A percentile compares a stretch with the other conserved stretches of the same genome.
phyloP scores from a whole-genome alignment of 2,329 filamentous ascomycete genomes.

The Colletotrichum falcatum region DNA sequence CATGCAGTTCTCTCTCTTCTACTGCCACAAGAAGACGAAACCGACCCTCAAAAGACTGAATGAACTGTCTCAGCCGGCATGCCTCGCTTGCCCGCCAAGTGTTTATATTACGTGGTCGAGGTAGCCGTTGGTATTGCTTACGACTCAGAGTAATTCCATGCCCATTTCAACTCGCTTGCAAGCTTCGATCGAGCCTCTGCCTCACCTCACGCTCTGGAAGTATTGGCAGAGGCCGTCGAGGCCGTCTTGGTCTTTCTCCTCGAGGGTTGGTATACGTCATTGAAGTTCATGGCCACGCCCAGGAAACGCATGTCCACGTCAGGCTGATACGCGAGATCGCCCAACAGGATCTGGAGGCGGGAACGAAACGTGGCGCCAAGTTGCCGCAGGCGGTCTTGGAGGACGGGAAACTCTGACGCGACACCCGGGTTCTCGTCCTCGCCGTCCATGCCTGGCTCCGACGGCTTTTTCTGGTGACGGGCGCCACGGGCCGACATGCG shows the following conservation, averaged over 20 bases:
- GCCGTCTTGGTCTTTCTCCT: conserved; percentile 68
- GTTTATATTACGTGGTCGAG: not conserved
- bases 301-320: conserved; percentile 97
- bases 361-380: conserved; percentile 82
- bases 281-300: conserved; percentile 98
- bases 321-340: conserved; percentile 91
- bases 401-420: conserved; percentile 74
- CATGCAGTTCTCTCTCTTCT: not conserved
- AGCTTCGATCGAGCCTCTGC: not conserved
- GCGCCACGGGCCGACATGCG: conserved; percentile 71
- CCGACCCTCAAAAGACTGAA: not conserved
- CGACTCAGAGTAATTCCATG: not conserved
- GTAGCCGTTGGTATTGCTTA: not conserved
- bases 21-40: not conserved
- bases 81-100: conserved; percentile 11
- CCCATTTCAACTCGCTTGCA: not conserved
- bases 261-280: conserved; percentile 90
- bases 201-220: conserved; percentile 27
- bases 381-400: conserved; percentile 79
- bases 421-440: conserved; percentile 54
- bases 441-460: conserved; percentile 38
- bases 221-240: conserved; percentile 33
- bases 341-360: conserved; percentile 83
- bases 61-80: not conserved
- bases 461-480: conserved; percentile 39